A percentile compares a stretch with the other conserved stretches of the same genome.
Evolutionary conservation across 257 asterid species (phyloP).

Genomic region (Verbena officinalis): DNA sequence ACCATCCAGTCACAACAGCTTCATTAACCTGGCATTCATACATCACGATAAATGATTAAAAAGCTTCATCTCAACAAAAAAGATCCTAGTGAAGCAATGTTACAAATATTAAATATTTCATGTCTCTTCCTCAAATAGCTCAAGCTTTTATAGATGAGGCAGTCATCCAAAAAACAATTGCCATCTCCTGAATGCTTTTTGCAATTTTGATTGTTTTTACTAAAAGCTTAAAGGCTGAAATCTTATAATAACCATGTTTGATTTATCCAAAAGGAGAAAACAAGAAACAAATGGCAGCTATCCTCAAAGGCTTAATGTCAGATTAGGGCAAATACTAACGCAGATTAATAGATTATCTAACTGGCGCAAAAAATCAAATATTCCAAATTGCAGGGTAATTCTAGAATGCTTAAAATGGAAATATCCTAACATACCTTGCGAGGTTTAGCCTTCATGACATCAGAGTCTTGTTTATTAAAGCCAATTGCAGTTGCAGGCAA

Average conservation of each 20-base stretch:
- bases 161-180: too few relatives aligned
- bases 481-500: constrained; percentile 99
- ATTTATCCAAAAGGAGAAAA: constrained; percentile 16
- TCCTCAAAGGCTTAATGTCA: constrained; percentile 6
- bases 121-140: too few relatives aligned
- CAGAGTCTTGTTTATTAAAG: constrained; percentile 95
- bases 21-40: constrained; percentile 76
- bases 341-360: constrained; percentile 16
- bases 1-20: constrained; percentile 96
- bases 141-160: too few relatives aligned
- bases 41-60: constrained; percentile 24
- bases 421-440: constrained; percentile 72
- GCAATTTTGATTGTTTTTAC: too few relatives aligned
- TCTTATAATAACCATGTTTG: neutral
- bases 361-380: neutral
- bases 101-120: too few relatives aligned
- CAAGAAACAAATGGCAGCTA: constrained; percentile 3
- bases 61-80: constrained; percentile 24
- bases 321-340: constrained; percentile 5
- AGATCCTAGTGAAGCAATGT: neutral
- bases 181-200: too few relatives aligned
- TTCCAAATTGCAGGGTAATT: neutral
- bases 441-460: constrained; percentile 98
- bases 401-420: constrained; percentile 9
- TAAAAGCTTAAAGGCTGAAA: neutral